Conservation (phyloP, 352 stramenopile species). For the Plasmopara muralis region DNA sequence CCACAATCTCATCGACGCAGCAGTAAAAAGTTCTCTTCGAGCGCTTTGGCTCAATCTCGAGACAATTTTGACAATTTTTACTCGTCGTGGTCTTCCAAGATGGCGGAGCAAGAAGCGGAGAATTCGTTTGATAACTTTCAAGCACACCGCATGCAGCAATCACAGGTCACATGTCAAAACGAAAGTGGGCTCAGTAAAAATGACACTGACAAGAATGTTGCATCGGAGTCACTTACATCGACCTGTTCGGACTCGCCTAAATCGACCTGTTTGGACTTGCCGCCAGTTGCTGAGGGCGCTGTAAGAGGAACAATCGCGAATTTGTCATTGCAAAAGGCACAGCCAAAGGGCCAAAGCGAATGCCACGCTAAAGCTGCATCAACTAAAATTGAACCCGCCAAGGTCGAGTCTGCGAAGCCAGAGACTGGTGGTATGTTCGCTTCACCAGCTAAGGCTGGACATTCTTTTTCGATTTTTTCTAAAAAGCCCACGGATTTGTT, state of each 20-base stretch:
- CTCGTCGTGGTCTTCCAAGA: constrained; percentile 65
- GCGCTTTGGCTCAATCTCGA: constrained; percentile 31
- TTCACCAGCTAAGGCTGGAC: constrained; percentile 6
- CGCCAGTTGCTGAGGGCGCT: neutral
- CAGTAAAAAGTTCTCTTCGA: constrained; percentile 36
- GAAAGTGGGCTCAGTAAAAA: constrained; percentile 1
- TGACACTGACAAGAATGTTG: neutral
- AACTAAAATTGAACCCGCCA: neutral
- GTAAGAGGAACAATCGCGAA: too few species aligned
- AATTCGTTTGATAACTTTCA: constrained; percentile 7
- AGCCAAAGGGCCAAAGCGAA: too few species aligned
- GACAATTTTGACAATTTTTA: constrained; percentile 69
- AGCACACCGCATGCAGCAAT: constrained; percentile 1
- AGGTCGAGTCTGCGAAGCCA: neutral
- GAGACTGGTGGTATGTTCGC: constrained; percentile 3
- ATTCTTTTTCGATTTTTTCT: constrained; percentile 16
- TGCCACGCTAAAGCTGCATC: neutral
- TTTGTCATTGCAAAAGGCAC: too few species aligned
- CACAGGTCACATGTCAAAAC: too few species aligned
- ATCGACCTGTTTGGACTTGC: neutral
- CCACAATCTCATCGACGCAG: constrained; percentile 39
- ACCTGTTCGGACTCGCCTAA: neutral
- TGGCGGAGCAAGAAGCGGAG: constrained; percentile 32
- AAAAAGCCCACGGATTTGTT: constrained; percentile 13
- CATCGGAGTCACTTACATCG: neutral